Evolutionary conservation across 1,139 yeast species (phyloP).

Genomic region (Yamadazyma epiphylla): DNA sequence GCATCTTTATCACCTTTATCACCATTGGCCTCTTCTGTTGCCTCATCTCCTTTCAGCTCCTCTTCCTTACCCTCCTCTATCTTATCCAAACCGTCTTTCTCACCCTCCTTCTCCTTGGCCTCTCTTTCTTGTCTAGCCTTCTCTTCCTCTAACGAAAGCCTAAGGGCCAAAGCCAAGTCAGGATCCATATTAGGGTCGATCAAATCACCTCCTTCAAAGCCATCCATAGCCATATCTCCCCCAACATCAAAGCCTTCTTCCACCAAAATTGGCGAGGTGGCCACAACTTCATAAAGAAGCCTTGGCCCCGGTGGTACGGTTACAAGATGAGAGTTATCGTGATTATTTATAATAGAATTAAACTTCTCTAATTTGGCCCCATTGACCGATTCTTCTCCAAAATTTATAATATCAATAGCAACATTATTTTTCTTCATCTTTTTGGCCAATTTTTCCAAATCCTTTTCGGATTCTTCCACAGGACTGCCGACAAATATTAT

Average conservation of each 20-base stretch:
- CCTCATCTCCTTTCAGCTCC: constrained; percentile 11
- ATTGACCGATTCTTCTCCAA: constrained; percentile 84
- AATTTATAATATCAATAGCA: constrained; percentile 85
- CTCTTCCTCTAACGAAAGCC: constrained; percentile 82
- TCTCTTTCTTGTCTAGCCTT: constrained; percentile 71
- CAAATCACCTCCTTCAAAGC: constrained; percentile 50
- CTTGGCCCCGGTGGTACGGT: constrained; percentile 89
- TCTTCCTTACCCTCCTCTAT: constrained; percentile 28
- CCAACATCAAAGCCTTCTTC: constrained; percentile 51
- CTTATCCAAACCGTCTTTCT: constrained; percentile 21
- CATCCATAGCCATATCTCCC: constrained; percentile 39
- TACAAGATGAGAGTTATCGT: constrained; percentile 80
- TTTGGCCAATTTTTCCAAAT: constrained; percentile 81
- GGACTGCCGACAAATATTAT: constrained; percentile 91
- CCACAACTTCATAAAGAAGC: constrained; percentile 68
- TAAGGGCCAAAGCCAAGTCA: constrained; percentile 89
- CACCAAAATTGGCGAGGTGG: constrained; percentile 63
- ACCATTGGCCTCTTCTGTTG: constrained; percentile 11
- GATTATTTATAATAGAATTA: constrained; percentile 64
- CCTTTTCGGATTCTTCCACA: constrained; percentile 63
- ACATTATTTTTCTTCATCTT: constrained; percentile 91
- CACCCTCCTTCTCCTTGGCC: constrained; percentile 29
- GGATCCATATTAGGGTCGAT: constrained; percentile 95
- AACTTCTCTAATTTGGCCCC: constrained; percentile 79
- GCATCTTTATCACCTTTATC: constrained; percentile 10